Evolutionary conservation across 1,139 yeast species (phyloP), one percentile per base, ranked within the genome.

Genomic region (Saccharomyces hybrid): DNA sequence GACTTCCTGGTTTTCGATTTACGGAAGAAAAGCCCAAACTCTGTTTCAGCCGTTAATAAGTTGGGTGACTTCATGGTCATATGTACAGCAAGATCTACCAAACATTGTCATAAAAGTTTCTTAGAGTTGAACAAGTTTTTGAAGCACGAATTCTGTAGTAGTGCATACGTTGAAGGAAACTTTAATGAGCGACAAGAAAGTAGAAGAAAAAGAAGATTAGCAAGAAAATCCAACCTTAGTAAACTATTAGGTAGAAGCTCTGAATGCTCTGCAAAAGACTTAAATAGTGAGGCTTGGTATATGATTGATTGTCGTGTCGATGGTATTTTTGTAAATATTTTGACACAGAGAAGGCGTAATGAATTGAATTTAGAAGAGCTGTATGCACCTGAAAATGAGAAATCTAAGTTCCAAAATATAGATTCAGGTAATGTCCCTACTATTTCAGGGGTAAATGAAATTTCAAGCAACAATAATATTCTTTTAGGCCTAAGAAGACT

Each of bases 21-120:
- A 53, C 69, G 82, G 55, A 69, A 76, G 47, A 74, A 73, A 6
- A 68, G 71, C 7, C 73, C 73, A 28, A 79, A 77, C 50, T 77
- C 78, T 3, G 78, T 75, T 46, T 71, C 77, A 2, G 73, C 75
- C 7, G 73, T 78, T 1, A 32, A 71, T 65, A 55, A 71, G 52
- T 57, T 77, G 62, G 62, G 76, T 56, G 72, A 75, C 52, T 83
- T 76, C 62, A 80, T 86, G 73, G 71, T 90, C 4, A 71, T 91
- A 1, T 80, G 84, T n/a, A 79, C 95, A 0, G 96, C 96, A 1
- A 85, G 84, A 65, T 83, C 93, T 28, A 81, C 82, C 47, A 83
- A 81, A 58, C 98, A 91, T 70, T 73, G 89, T 26, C 83, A 78
- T 62, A 84, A 83, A 55, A 91, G 95, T 1, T 83, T 88, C 1